Base-by-base conservation (phyloP, 2,329 filamentous ascomycete genomes). In the Mycocentrospora acerina region DNA sequence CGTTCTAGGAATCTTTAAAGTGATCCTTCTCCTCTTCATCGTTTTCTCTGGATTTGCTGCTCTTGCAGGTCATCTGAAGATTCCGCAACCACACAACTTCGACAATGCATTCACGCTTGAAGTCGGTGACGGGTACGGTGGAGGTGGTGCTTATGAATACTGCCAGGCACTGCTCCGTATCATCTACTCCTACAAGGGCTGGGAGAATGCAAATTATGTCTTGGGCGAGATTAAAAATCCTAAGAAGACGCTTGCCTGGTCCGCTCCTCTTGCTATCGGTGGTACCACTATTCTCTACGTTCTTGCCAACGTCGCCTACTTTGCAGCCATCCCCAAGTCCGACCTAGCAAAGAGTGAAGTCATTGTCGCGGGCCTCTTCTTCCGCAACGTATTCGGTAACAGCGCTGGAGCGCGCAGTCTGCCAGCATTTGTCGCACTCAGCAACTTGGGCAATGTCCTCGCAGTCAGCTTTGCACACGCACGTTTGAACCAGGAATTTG, bases 271-370 rank as follows among this genome's bases (percentile, higher is more conserved):
- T 0, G 81, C 80, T 2, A 71, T 83, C 3, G 77, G 75, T 2
- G 75, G 73, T 5, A 79, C 80, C 4, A 81, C 79, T 0, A 70
- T 81, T 2, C 71, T 83, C 0, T 85, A 85, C 53, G 69, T 84
- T 10, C 71, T 84, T 7, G 80, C 80, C 32, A 84, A 85, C 49
- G 74, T 85, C 2, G 80, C 81, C 2, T 85, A 84, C 64, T 84
- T 84, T 43, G 76, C 81, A 0, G 81, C 80, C 0, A 79, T 83
- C 10, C 73, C 78, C 2, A 82, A 81, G 49, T 61, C 70, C 1
- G 76, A 82, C 2, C 66, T 85, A 4, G 77, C 77, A 6, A 72
- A 68, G 4, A 79, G 78, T 0, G 79, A 81, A 33, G 75, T 80
- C 13, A 79, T 81, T 2, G 79, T 84, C 0, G 81, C 81, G 0